Evolutionary conservation across 2,329 filamentous ascomycete species (phyloP).

Genomic region (Fusarium brachygibbosum): DNA sequence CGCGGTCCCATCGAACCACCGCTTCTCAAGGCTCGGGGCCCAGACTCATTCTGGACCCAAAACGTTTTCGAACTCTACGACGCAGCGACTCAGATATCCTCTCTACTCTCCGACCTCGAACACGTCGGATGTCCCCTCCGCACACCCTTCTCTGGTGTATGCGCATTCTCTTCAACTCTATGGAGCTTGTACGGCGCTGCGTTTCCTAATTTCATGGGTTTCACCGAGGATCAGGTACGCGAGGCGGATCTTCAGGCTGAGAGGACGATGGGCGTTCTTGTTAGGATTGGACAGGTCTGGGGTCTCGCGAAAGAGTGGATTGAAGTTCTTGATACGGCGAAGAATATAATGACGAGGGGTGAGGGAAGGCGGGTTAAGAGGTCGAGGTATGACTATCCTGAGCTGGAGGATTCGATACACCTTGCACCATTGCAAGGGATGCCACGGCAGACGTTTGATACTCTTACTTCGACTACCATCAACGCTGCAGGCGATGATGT

Average conservation of each 20-base stretch:
- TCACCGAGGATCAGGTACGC: not conserved
- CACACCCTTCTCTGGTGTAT: slow-evolving; percentile 43
- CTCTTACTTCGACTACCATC: not conserved
- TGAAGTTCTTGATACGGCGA: slow-evolving; percentile 42
- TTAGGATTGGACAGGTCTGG: slow-evolving; percentile 39
- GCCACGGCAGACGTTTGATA: slow-evolving; percentile 39
- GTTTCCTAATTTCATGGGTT: slow-evolving; percentile 41
- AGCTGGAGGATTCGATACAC: slow-evolving; percentile 46
- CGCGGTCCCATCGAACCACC: slow-evolving; percentile 45
- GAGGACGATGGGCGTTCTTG: slow-evolving; percentile 26
- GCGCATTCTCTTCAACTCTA: slow-evolving; percentile 39
- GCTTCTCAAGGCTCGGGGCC: slow-evolving; percentile 36
- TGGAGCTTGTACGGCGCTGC: slow-evolving; percentile 43
- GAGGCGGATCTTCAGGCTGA: slow-evolving; percentile 35
- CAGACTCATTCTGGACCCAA: slow-evolving; percentile 40
- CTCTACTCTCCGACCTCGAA: slow-evolving; percentile 40
- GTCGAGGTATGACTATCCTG: slow-evolving; percentile 46
- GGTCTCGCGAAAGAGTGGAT: slow-evolving; percentile 47
- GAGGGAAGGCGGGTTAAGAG: slow-evolving; percentile 27
- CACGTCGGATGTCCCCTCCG: slow-evolving; percentile 38
- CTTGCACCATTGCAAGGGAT: slow-evolving; percentile 45
- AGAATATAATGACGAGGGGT: slow-evolving; percentile 31
- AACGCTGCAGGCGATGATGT: not conserved
- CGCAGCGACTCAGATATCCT: slow-evolving; percentile 43
- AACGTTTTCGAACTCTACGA: slow-evolving; percentile 40